These are phyloP conservation scores for Lepidium didymum DNA, from an alignment of 345 rosid genomes.

Conservation along the genomic window DNA sequence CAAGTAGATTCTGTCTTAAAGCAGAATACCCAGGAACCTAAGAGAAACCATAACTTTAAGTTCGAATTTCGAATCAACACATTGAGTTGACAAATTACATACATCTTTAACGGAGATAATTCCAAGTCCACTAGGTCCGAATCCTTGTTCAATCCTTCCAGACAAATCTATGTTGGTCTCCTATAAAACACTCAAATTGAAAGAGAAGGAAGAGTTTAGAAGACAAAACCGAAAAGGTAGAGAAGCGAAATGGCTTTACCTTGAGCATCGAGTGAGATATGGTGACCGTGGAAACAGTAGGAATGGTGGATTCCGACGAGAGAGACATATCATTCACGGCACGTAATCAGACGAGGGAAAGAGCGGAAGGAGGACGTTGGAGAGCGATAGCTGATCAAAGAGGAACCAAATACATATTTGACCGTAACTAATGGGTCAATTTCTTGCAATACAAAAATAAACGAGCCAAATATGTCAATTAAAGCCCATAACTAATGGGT, in stretches of 20 bases:
- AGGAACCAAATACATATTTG: neutral
- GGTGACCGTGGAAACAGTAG: conserved; percentile 59
- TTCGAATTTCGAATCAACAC: neutral
- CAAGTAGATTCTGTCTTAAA: conserved; percentile 65
- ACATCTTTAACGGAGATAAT: conserved; percentile 68
- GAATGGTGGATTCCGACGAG: conserved; percentile 31
- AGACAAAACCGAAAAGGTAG: neutral
- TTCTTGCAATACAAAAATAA: too few relatives aligned
- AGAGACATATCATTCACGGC: conserved; percentile 33
- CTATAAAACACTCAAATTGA: conserved; percentile 14
- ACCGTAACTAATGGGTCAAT: too few relatives aligned
- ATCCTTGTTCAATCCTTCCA: conserved; percentile 65
- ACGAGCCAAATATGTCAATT: too few relatives aligned
- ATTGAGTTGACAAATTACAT: neutral
- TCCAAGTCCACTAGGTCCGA: conserved; percentile 86
- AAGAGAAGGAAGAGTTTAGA: neutral
- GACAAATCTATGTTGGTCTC: conserved; percentile 59
- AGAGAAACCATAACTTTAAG: conserved; percentile 7
- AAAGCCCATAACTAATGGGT: too few relatives aligned
- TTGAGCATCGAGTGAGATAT: conserved; percentile 65
- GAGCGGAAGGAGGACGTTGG: conserved; percentile 10
- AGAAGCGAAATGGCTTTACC: conserved; percentile 28
- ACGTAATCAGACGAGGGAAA: conserved; percentile 18
- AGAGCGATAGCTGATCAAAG: conserved; percentile 1
- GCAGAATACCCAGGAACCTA: conserved; percentile 82